Evolutionary conservation across 129 eudicot species (phyloP).

Genomic region (Silybum marianum): DNA sequence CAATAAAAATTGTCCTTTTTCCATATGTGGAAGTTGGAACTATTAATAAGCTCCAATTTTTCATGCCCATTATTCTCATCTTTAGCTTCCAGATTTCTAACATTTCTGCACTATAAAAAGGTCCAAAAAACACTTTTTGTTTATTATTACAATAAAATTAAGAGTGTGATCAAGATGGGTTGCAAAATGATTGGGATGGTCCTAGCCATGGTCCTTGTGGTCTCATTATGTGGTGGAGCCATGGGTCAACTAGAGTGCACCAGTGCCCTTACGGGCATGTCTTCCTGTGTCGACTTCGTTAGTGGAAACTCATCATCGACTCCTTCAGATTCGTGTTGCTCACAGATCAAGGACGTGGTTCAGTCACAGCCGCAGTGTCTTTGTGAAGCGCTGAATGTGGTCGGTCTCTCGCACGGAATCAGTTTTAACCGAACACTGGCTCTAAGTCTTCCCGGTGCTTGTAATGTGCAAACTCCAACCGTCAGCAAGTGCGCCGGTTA

Average conservation of each 20-base stretch:
- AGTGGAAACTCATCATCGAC: conserved; percentile 65
- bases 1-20: conserved; percentile 33
- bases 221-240: conserved; percentile 44
- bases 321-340: conserved; percentile 82
- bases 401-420: conserved; percentile 50
- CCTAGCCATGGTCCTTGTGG: conserved; percentile 40
- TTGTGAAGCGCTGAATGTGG: conserved; percentile 46
- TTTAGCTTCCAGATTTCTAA: conserved; percentile 8
- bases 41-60: conserved; percentile 35
- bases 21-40: not conserved
- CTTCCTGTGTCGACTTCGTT: conserved; percentile 63
- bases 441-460: conserved; percentile 54
- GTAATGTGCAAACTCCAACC: conserved; percentile 73
- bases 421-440: conserved; percentile 62
- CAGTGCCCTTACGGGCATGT: conserved; percentile 54
- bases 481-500: conserved; percentile 59
- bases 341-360: conserved; percentile 54
- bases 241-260: conserved; percentile 78
- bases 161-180: conserved; percentile 35
- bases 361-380: conserved; percentile 73
- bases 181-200: conserved; percentile 24
- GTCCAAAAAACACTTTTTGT: not conserved
- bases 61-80: conserved; percentile 23
- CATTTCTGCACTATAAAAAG: not conserved
- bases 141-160: not conserved